Evolutionary conservation across 148 eudicot species (phyloP).

Genomic region (Chenopodium berlandieri): DNA sequence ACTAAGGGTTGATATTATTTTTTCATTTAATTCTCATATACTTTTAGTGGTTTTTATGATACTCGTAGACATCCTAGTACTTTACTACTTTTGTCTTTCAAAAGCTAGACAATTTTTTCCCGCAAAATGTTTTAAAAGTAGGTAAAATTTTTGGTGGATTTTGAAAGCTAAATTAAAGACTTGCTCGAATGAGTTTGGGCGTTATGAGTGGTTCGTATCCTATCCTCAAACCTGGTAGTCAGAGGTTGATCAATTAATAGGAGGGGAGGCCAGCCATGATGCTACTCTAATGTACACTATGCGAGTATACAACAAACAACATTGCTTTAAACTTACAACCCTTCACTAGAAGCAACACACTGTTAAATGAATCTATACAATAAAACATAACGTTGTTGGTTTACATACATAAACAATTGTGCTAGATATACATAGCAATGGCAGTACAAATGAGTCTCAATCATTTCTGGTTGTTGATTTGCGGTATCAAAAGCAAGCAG

Average conservation of each 20-base stretch:
- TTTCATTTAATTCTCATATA: neutral
- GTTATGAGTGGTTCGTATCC: neutral
- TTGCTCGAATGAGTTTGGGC: neutral
- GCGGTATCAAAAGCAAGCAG: conserved; percentile 13
- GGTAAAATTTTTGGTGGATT: neutral
- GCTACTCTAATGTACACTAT: neutral
- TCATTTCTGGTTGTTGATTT: conserved; percentile 5
- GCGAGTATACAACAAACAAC: no score
- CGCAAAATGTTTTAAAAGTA: neutral
- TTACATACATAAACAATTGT: conserved; percentile 21
- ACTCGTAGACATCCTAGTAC: neutral
- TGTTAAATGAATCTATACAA: conserved; percentile 9
- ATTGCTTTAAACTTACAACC: no score
- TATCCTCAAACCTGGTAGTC: neutral
- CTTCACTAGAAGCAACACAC: neutral
- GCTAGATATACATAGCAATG: conserved; percentile 24
- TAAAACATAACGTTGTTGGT: neutral
- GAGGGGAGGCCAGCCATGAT: neutral
- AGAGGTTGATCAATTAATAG: neutral
- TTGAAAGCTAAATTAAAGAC: neutral
- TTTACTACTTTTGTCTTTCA: neutral
- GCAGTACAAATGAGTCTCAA: conserved; percentile 20
- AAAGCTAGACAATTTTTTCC: neutral
- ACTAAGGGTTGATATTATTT: neutral
- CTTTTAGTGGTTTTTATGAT: neutral